Evolutionary conservation across 192 early-diverging fungal genomes (phyloP).

Genomic region (Piromyces sp.): DNA sequence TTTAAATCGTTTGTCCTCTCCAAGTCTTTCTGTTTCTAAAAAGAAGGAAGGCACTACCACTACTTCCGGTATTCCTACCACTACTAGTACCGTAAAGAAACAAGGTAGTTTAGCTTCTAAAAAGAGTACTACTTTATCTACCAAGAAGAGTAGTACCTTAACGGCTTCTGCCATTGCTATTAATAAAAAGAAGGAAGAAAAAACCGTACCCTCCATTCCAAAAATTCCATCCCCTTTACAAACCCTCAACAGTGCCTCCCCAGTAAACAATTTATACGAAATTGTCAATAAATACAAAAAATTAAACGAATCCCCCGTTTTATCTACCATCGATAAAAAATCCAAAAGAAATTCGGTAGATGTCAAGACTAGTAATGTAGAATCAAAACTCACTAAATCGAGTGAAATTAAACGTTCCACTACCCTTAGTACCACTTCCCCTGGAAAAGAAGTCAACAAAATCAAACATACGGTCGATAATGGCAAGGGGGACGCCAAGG

Average conservation of each 20-base stretch:
- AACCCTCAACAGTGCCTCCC: not conserved
- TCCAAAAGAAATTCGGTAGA: not conserved
- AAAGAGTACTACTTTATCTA: not conserved
- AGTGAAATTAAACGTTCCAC: not conserved
- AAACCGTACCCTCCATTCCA: not conserved
- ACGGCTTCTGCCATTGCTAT: not conserved
- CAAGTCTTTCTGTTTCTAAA: not conserved
- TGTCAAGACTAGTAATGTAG: not conserved
- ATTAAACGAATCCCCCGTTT: not conserved
- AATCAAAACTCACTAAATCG: not conserved
- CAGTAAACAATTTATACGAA: not conserved
- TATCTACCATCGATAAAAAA: not conserved
- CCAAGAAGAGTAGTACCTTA: not conserved
- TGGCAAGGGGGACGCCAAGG: not conserved
- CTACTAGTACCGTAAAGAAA: not conserved
- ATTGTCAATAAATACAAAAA: not conserved
- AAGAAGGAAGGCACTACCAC: not conserved
- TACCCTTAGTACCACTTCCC: not conserved
- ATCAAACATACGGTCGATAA: not conserved
- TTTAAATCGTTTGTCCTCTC: not conserved
- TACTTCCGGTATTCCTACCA: not conserved
- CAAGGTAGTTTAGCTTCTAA: not conserved
- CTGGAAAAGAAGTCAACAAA: not conserved
- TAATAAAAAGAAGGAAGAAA: not conserved
- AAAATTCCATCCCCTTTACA: not conserved